Evolutionary conservation across 176 grass and related monocot species (phyloP).

Genomic region (Raddia distichophylla): DNA sequence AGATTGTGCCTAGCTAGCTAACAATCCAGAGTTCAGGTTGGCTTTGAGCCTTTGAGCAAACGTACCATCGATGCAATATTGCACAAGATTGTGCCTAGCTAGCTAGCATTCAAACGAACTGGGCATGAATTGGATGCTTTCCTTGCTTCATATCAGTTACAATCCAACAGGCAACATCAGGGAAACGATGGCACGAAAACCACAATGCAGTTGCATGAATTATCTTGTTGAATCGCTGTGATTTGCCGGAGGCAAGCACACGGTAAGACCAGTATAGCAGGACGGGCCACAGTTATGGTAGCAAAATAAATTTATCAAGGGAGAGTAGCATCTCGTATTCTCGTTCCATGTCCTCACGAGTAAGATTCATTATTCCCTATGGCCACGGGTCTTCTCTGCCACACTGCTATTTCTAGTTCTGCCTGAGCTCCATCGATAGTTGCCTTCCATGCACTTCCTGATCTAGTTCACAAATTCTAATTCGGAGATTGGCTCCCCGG

Average conservation of each 20-base stretch:
- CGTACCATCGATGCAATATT: background rate
- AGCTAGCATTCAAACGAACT: background rate
- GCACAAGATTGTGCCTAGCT: background rate
- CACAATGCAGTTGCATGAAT: background rate
- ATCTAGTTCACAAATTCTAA: constrained; percentile 81
- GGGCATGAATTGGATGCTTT: background rate
- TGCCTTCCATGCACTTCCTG: background rate
- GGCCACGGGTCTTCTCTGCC: background rate
- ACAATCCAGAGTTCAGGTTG: background rate
- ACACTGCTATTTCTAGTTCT: background rate
- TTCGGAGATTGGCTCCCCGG: constrained; percentile 59
- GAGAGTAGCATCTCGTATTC: constrained; percentile 7
- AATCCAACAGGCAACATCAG: background rate
- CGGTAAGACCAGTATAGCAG: background rate
- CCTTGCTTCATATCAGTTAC: background rate
- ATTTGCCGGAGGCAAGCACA: background rate
- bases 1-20: background rate
- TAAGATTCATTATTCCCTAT: constrained; percentile 3
- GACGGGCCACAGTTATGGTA: background rate
- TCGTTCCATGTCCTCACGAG: background rate
- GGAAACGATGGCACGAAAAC: background rate
- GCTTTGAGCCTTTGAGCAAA: background rate
- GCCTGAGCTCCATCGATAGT: background rate
- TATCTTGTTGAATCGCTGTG: background rate
- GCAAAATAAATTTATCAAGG: background rate